Percentiles rank a stretch among this genome's conserved stretches.
Conservation (phyloP, 257 asterid species). For the Solanum microdontum region DNA sequence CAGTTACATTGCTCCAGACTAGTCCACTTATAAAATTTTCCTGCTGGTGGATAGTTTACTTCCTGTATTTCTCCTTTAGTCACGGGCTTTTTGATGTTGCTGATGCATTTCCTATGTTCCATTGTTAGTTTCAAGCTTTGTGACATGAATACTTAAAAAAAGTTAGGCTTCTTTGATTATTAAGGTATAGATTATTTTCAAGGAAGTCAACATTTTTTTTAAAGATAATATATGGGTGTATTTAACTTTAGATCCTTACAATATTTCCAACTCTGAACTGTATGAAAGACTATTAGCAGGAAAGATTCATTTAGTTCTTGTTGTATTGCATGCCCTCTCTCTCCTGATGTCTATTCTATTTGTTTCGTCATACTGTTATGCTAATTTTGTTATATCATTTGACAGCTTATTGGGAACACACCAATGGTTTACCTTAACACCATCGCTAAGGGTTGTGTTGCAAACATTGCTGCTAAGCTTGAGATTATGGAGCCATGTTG, state of each 20-base stretch:
- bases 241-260: background rate
- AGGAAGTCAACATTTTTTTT: background rate
- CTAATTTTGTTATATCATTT: background rate
- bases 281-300: background rate
- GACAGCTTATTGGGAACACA: constrained; percentile 90
- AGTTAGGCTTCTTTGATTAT: background rate
- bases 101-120: background rate
- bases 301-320: background rate
- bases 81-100: background rate
- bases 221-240: background rate
- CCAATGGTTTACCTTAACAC: constrained; percentile 95
- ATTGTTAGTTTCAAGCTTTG: background rate
- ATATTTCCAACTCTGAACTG: background rate
- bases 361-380: background rate
- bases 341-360: background rate
- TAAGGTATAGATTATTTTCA: background rate
- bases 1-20: background rate
- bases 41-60: background rate
- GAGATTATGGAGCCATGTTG: constrained; percentile 98
- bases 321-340: background rate
- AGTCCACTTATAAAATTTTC: background rate
- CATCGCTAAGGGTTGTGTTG: constrained; percentile 70
- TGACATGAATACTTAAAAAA: background rate
- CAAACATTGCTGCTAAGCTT: constrained; percentile 88
- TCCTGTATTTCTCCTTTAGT: background rate